These are phyloP conservation scores for Schizophyllum amplum DNA, from an alignment of 1,284 basidiomycete genomes.

Conservation along the genomic window DNA sequence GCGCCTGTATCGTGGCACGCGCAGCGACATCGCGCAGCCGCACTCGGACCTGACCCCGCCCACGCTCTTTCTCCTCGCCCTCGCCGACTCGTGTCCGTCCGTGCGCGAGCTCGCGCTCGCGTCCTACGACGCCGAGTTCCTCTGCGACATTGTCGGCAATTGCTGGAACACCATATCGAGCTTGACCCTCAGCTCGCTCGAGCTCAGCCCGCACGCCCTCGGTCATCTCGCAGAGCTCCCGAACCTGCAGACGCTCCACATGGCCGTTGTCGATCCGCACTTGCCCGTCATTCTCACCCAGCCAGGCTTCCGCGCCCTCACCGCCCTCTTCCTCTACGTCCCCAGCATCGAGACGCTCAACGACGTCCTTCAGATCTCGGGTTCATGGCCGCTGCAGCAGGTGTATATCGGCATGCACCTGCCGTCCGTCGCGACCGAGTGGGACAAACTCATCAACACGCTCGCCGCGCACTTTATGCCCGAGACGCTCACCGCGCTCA, in stretches of 20 bases:
- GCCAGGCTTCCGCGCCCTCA: not conserved
- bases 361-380: not conserved
- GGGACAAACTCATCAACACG: not conserved
- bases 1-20: not conserved
- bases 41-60: not conserved
- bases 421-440: not conserved
- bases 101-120: not conserved
- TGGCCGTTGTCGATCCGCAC: not conserved
- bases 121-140: not conserved
- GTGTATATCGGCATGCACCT: not conserved
- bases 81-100: not conserved
- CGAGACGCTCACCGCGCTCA: not conserved
- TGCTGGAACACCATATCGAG: not conserved
- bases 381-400: not conserved
- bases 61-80: not conserved
- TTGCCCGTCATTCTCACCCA: not conserved
- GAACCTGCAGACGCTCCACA: not conserved
- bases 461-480: not conserved
- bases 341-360: not conserved
- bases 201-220: not conserved
- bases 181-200: not conserved
- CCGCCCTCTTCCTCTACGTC: not conserved
- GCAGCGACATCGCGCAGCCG: not conserved
- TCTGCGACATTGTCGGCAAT: not conserved
- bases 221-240: not conserved